Conservation (phyloP, 345 rosid genomes). For the Nasturtium officinale region DNA sequence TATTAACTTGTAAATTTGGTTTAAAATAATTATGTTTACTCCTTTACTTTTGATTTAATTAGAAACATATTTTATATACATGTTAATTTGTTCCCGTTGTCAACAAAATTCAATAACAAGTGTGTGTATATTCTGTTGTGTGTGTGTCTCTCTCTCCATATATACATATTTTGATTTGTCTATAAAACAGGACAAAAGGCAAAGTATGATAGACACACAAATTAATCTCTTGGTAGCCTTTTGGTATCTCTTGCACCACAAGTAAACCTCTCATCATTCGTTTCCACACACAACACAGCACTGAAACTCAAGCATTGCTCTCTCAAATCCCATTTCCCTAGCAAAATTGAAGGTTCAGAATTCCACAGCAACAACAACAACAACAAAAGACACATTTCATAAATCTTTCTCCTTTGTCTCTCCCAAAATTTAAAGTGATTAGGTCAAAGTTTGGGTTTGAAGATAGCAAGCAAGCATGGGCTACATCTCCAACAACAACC, state of each 20-base stretch:
- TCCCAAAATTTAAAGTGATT: neutral
- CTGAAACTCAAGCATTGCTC: slow-evolving; percentile 30
- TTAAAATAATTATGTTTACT: neutral
- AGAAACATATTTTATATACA: neutral
- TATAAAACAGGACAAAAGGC: slow-evolving; percentile 22
- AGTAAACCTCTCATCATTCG: slow-evolving; percentile 36
- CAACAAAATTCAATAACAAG: neutral
- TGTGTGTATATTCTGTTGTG: neutral
- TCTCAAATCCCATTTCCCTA: slow-evolving; percentile 15
- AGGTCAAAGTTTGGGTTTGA: slow-evolving; percentile 11
- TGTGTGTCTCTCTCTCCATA: neutral
- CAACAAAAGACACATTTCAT: neutral
- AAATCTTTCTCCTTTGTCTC: neutral
- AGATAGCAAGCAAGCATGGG: slow-evolving; percentile 24
- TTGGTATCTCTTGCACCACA: slow-evolving; percentile 33
- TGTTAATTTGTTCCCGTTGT: neutral
- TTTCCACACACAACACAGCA: neutral
- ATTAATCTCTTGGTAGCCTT: slow-evolving; percentile 4
- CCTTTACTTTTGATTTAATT: neutral
- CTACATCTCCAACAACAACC: slow-evolving; percentile 33
- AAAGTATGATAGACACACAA: slow-evolving; percentile 17
- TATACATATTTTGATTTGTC: slow-evolving; percentile 14
- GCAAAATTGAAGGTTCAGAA: neutral
- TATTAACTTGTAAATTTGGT: neutral
- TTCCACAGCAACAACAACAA: slow-evolving; percentile 5